Conservation (phyloP, 305 asterid genomes). For the Fraxinus latifolia region DNA sequence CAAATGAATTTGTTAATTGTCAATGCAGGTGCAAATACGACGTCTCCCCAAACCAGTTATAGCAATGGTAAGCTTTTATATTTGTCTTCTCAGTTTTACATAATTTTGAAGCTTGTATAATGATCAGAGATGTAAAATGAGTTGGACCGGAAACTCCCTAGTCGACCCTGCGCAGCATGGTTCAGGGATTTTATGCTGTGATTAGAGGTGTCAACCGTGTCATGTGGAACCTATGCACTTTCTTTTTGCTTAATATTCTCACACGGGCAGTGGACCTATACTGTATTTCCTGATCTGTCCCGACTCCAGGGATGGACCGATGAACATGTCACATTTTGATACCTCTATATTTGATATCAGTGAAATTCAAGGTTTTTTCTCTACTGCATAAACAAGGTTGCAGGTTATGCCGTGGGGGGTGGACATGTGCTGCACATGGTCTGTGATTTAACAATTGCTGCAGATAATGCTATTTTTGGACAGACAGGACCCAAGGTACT, state of each 20-base stretch:
- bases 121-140: background rate
- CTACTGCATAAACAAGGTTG: constrained; percentile 52
- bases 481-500: constrained; percentile 92
- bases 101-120: background rate
- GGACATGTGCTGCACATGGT: constrained; percentile 98
- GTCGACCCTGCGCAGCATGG: background rate
- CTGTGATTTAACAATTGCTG: constrained; percentile 87
- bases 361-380: background rate
- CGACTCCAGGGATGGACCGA: background rate
- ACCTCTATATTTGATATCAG: background rate
- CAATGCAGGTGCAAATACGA: constrained; percentile 74
- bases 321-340: background rate
- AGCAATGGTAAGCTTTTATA: constrained; percentile 59
- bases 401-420: constrained; percentile 94
- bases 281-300: background rate
- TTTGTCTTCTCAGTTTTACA: background rate
- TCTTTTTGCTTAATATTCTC: background rate
- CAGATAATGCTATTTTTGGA: constrained; percentile 87
- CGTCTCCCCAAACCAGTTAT: constrained; percentile 90
- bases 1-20: background rate
- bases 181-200: background rate
- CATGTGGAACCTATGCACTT: background rate
- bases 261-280: background rate
- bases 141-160: background rate
- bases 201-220: background rate